Evolutionary conservation across 805 yeast genomes (phyloP).

Genomic region (Barnettozyma wickerhamii): DNA sequence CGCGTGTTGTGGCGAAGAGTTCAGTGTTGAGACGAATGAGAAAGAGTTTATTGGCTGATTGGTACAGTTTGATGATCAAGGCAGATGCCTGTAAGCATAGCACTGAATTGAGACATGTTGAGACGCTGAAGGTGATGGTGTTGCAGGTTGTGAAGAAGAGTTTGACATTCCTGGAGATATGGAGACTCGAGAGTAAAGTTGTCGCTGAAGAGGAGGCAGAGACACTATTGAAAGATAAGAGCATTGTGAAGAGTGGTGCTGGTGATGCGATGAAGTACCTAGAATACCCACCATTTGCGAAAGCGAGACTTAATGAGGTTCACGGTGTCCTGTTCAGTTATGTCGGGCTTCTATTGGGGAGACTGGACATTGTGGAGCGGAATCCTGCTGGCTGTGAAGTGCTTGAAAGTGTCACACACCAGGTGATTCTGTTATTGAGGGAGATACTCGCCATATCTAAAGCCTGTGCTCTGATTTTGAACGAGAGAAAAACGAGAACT

Average conservation of each 20-base stretch:
- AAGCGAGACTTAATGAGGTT: slow-evolving; percentile 59
- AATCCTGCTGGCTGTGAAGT: slow-evolving; percentile 66
- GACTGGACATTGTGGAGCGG: slow-evolving; percentile 73
- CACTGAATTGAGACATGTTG: slow-evolving; percentile 51
- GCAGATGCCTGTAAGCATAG: slow-evolving; percentile 74
- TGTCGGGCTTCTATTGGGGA: slow-evolving; percentile 64
- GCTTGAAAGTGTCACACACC: slow-evolving; percentile 63
- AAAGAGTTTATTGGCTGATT: slow-evolving; percentile 68
- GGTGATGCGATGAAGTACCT: slow-evolving; percentile 38
- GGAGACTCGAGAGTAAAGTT: too few relatives aligned
- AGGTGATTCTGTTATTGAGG: slow-evolving; percentile 57
- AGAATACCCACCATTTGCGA: slow-evolving; percentile 53
- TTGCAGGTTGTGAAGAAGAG: slow-evolving; percentile 67
- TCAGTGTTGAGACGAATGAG: slow-evolving; percentile 60
- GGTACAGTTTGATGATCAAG: slow-evolving; percentile 74
- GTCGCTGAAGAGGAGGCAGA: too few relatives aligned
- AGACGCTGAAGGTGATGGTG: slow-evolving; percentile 56
- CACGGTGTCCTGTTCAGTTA: slow-evolving; percentile 56
- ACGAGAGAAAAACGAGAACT: slow-evolving; percentile 20
- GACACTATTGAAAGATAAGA: slow-evolving; percentile 27
- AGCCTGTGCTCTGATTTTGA: slow-evolving; percentile 34
- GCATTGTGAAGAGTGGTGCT: not conserved
- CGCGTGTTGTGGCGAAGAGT: slow-evolving; percentile 59
- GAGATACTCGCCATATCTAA: slow-evolving; percentile 62
- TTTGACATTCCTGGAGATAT: slow-evolving; percentile 58